A percentile compares a stretch with the other conserved stretches of the same genome.
phyloP scores from a whole-genome alignment of 1,139 yeast genomes.

The Kodamaea derodonti region DNA sequence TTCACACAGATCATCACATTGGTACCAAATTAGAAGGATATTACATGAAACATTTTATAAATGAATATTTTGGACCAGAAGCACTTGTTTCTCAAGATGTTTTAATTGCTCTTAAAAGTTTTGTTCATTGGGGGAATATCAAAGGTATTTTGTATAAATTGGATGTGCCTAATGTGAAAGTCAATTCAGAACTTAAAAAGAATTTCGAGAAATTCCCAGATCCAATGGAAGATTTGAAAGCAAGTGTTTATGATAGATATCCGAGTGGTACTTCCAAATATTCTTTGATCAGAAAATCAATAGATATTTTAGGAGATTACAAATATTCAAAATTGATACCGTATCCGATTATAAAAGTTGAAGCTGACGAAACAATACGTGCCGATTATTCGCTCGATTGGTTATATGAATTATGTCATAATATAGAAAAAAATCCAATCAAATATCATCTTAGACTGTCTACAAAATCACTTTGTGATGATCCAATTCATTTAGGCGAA shows the following conservation, averaged over 20 bases:
- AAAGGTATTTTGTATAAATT: slow-evolving; percentile 44
- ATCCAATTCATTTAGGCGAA: slow-evolving; percentile 36
- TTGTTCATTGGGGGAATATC: slow-evolving; percentile 56
- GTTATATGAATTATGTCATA: slow-evolving; percentile 41
- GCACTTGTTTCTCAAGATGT: slow-evolving; percentile 41
- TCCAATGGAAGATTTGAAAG: slow-evolving; percentile 38
- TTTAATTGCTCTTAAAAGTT: slow-evolving; percentile 47
- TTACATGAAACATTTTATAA: slow-evolving; percentile 38
- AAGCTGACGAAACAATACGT: slow-evolving; percentile 8
- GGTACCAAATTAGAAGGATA: slow-evolving; percentile 48
- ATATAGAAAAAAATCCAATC: slow-evolving; percentile 47
- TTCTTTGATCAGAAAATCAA: slow-evolving; percentile 38
- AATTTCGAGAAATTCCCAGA: slow-evolving; percentile 40
- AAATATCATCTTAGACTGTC: slow-evolving; percentile 46
- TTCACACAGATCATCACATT: slow-evolving; percentile 57
- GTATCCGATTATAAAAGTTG: slow-evolving; percentile 12
- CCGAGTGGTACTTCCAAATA: slow-evolving; percentile 56
- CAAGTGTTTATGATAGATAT: slow-evolving; percentile 41
- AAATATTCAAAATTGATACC: slow-evolving; percentile 26
- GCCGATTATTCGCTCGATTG: slow-evolving; percentile 25
- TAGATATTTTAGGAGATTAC: slow-evolving; percentile 31
- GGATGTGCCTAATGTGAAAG: slow-evolving; percentile 37
- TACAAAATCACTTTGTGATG: slow-evolving; percentile 33
- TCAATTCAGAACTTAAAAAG: slow-evolving; percentile 26
- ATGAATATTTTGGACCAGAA: slow-evolving; percentile 38